phyloP scores from a whole-genome alignment of 2,329 filamentous ascomycete species.

The Paraphoma sp. region DNA sequence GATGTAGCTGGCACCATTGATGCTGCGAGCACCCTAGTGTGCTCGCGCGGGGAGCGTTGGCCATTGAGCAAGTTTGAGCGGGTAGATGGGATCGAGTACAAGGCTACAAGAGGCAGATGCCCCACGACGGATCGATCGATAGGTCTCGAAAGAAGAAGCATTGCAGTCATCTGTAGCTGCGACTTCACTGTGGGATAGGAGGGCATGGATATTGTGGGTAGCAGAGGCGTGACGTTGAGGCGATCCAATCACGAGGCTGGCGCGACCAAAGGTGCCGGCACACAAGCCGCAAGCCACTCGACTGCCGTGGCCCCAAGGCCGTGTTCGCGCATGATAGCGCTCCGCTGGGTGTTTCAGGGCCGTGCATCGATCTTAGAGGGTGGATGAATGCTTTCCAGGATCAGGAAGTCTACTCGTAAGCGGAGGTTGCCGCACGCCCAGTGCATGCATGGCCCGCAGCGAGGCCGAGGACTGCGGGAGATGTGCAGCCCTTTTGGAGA shows the following conservation, averaged over 20 bases:
- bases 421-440: neutral
- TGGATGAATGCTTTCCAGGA: neutral
- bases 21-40: slow-evolving; percentile 8
- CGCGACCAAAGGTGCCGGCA: neutral
- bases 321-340: neutral
- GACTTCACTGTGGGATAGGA: no score
- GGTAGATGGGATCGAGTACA: neutral
- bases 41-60: neutral
- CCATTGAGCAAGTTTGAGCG: slow-evolving; percentile 21
- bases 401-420: neutral
- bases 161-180: no score
- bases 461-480: neutral
- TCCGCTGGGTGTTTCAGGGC: neutral
- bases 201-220: no score
- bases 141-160: no score
- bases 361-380: neutral
- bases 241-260: neutral
- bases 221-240: no score
- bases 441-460: neutral
- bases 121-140: neutral
- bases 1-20: neutral
- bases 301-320: neutral
- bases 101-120: neutral
- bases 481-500: neutral
- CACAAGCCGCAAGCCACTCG: neutral